A percentile compares a stretch with the other conserved stretches of the same genome.
These are phyloP conservation scores for Erodium maritimum DNA, from an alignment of 345 rosid species.

Conservation along the genomic window DNA sequence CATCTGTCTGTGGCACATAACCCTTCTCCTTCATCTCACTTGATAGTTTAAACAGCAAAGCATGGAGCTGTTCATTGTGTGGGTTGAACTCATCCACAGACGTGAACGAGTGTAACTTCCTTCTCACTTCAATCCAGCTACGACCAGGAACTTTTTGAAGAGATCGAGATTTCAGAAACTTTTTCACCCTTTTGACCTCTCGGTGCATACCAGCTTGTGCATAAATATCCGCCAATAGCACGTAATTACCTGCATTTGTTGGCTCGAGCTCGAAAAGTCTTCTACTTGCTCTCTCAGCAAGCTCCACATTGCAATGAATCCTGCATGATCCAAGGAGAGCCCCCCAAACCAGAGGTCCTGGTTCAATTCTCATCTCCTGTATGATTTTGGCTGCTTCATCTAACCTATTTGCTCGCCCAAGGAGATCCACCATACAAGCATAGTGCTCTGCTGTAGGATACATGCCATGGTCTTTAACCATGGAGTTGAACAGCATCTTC, in stretches of 20 bases:
- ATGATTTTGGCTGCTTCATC: slow-evolving; percentile 65
- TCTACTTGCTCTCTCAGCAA: slow-evolving; percentile 68
- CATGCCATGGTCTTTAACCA: slow-evolving; percentile 46
- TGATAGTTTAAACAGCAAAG: slow-evolving; percentile 47
- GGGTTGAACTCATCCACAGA: slow-evolving; percentile 69
- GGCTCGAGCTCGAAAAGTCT: slow-evolving; percentile 74
- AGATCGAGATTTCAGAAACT: slow-evolving; percentile 41
- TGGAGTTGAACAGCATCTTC: slow-evolving; percentile 44
- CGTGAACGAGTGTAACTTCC: slow-evolving; percentile 44
- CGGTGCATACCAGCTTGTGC: slow-evolving; percentile 75
- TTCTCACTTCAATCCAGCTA: slow-evolving; percentile 64
- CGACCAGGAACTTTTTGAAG: slow-evolving; percentile 69
- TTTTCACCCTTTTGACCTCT: slow-evolving; percentile 55
- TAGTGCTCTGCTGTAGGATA: slow-evolving; percentile 73
- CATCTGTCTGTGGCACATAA: slow-evolving; percentile 63
- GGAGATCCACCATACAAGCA: slow-evolving; percentile 95
- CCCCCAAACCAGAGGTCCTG: slow-evolving; percentile 81
- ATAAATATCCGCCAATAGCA: slow-evolving; percentile 64
- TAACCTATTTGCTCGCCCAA: slow-evolving; percentile 81
- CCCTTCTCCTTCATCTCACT: slow-evolving; percentile 80
- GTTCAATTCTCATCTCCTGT: slow-evolving; percentile 57
- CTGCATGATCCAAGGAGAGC: slow-evolving; percentile 86
- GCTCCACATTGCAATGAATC: slow-evolving; percentile 67
- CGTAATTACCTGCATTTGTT: slow-evolving; percentile 60
- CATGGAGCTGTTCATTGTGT: slow-evolving; percentile 55